phyloP scores from a whole-genome alignment of 2,329 filamentous ascomycete genomes.

The Stagonosporopsis tanaceti region DNA sequence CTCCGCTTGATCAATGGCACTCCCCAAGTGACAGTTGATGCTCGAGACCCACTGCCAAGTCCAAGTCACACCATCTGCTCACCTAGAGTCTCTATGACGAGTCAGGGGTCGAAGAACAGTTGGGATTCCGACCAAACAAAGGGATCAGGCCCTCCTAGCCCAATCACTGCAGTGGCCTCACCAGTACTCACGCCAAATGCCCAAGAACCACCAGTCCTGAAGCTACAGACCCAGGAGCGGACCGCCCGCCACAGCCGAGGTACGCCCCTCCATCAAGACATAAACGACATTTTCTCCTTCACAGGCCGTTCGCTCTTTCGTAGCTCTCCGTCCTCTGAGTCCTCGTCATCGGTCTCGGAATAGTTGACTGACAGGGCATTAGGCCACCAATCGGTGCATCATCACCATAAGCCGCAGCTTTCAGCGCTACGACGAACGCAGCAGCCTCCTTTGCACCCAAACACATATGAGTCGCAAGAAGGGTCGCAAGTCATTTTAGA shows the following conservation, averaged over 20 bases:
- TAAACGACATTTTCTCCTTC: slow-evolving; percentile 1
- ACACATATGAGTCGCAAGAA: neutral
- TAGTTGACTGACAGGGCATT: slow-evolving; percentile 17
- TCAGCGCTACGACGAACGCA: neutral
- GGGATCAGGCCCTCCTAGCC: neutral
- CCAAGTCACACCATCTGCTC: slow-evolving; percentile 2
- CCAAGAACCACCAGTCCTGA: neutral
- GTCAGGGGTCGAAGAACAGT: too few relatives aligned
- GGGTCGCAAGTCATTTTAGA: slow-evolving; percentile 2
- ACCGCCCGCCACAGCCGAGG: slow-evolving; percentile 14
- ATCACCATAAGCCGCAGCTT: neutral
- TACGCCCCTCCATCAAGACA: slow-evolving; percentile 2
- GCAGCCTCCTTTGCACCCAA: neutral
- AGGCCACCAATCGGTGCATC: slow-evolving; percentile 25
- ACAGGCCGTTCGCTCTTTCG: neutral
- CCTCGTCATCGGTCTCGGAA: slow-evolving; percentile 6
- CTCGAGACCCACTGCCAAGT: slow-evolving; percentile 6
- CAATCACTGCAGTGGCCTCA: slow-evolving; percentile 7
- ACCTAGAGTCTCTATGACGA: neutral
- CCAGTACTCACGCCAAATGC: neutral
- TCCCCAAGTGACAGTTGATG: neutral
- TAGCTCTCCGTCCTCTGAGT: slow-evolving; percentile 8
- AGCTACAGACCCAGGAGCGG: slow-evolving; percentile 4
- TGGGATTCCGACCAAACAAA: neutral
- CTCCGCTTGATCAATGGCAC: neutral